Evolutionary conservation across 805 yeast genomes (phyloP).

Genomic region (Blastobotrys americana): DNA sequence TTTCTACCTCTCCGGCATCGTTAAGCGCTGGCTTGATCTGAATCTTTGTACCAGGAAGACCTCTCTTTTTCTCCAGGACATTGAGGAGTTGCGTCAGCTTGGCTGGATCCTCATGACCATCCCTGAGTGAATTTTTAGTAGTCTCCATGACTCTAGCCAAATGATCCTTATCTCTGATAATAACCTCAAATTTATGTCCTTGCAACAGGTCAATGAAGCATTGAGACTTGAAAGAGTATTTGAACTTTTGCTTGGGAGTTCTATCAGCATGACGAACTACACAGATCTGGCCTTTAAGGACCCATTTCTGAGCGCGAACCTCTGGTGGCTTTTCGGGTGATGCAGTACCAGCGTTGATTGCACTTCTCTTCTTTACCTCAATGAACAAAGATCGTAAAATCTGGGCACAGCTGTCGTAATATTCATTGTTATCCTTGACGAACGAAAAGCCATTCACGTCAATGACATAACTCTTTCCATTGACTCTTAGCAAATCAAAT

Average conservation of each 20-base stretch:
- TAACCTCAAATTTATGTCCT: slow-evolving; percentile 94
- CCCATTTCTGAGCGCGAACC: slow-evolving; percentile 86
- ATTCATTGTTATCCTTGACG: slow-evolving; percentile 82
- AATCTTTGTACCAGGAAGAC: slow-evolving; percentile 92
- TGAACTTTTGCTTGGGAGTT: slow-evolving; percentile 96
- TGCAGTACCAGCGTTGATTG: slow-evolving; percentile 30
- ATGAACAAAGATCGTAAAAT: slow-evolving; percentile 70
- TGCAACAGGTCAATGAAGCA: slow-evolving; percentile 78
- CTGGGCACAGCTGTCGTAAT: slow-evolving; percentile 76
- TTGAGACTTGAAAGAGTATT: slow-evolving; percentile 86
- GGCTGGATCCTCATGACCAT: slow-evolving; percentile 70
- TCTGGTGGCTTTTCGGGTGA: slow-evolving; percentile 38
- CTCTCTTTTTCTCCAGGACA: slow-evolving; percentile 82
- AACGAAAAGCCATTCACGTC: slow-evolving; percentile 98
- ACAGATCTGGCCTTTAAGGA: slow-evolving; percentile 83
- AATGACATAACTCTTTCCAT: slow-evolving; percentile 83
- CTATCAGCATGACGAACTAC: slow-evolving; percentile 97
- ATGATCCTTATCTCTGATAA: slow-evolving; percentile 83
- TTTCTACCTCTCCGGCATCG: slow-evolving; percentile 64
- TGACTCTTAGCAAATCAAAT: slow-evolving; percentile 83
- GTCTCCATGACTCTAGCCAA: slow-evolving; percentile 79
- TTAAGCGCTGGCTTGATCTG: slow-evolving; percentile 86
- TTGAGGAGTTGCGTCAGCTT: slow-evolving; percentile 69
- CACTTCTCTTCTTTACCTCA: slow-evolving; percentile 41
- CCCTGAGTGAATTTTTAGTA: slow-evolving; percentile 59